phyloP scores from a whole-genome alignment of 176 grass and related monocot species.

The Rhynchospora pubera region DNA sequence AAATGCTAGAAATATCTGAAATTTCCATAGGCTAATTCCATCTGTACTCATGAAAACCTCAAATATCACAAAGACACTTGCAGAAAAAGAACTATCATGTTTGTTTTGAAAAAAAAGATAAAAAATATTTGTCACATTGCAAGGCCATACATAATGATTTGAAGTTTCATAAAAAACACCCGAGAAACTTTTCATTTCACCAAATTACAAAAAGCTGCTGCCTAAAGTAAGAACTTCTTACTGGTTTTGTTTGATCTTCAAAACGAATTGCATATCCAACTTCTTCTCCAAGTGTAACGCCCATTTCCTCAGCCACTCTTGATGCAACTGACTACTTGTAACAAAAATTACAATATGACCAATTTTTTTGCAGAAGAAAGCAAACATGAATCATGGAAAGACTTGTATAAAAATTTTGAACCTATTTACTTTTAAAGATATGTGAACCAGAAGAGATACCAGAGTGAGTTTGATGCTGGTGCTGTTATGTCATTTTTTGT shows the following conservation, averaged over 20 bases:
- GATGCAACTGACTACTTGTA: slow-evolving; percentile 63
- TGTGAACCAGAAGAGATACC: not conserved
- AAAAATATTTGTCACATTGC: too few relatives aligned
- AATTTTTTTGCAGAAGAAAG: not conserved
- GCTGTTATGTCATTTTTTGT: not conserved
- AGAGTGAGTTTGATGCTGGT: not conserved
- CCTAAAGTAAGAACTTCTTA: too few relatives aligned
- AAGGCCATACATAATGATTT: too few relatives aligned
- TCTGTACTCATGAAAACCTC: too few relatives aligned
- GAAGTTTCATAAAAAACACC: too few relatives aligned
- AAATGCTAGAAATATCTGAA: not conserved
- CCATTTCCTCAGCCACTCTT: slow-evolving; percentile 82
- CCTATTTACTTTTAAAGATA: not conserved
- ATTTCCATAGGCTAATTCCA: too few relatives aligned
- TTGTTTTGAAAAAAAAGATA: too few relatives aligned
- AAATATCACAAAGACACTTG: too few relatives aligned
- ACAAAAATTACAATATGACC: slow-evolving; percentile 28
- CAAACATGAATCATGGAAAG: slow-evolving; percentile 1
- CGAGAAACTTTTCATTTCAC: not conserved
- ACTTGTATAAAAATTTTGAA: not conserved
- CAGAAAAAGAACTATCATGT: too few relatives aligned
- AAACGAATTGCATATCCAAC: too few relatives aligned
- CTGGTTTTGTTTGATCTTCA: too few relatives aligned
- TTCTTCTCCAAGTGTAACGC: too few relatives aligned
- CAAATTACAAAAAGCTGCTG: slow-evolving; percentile 3